Percentiles rank a stretch among this genome's conserved stretches.
phyloP scores from a whole-genome alignment of 768 basidiomycete genomes.

The Hortiboletus campestris region DNA sequence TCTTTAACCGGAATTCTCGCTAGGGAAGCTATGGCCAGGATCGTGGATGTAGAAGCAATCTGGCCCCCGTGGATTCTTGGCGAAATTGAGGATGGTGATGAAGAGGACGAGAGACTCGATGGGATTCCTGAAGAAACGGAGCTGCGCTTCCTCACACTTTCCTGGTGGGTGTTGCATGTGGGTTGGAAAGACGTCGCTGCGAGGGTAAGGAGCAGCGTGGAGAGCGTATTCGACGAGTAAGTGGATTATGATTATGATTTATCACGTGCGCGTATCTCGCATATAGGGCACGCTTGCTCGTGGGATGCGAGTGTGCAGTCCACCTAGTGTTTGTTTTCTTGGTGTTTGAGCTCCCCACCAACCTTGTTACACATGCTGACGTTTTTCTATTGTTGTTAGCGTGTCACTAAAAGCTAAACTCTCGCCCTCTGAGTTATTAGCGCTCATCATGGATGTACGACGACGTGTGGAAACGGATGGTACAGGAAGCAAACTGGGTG shows the following conservation, averaged over 20 bases:
- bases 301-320: neutral
- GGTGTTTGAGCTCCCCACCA: neutral
- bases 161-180: slow-evolving; percentile 91
- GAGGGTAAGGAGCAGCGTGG: slow-evolving; percentile 69
- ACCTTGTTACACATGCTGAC: slow-evolving; percentile 8
- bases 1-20: slow-evolving; percentile 25
- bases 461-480: slow-evolving; percentile 72
- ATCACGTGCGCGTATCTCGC: neutral
- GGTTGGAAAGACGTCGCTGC: slow-evolving; percentile 86
- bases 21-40: slow-evolving; percentile 24
- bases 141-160: slow-evolving; percentile 77
- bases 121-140: slow-evolving; percentile 66
- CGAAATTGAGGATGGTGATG: slow-evolving; percentile 27
- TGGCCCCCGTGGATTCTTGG: slow-evolving; percentile 24
- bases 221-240: slow-evolving; percentile 82
- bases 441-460: slow-evolving; percentile 70
- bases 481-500: slow-evolving; percentile 28
- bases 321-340: neutral
- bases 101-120: slow-evolving; percentile 30
- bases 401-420: slow-evolving; percentile 82
- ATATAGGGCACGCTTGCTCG: neutral
- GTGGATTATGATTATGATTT: slow-evolving; percentile 28
- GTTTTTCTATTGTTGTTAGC: slow-evolving; percentile 36
- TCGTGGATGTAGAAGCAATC: slow-evolving; percentile 26
- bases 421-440: slow-evolving; percentile 63